Base-by-base conservation (phyloP, 768 basidiomycete species). In the Lanmaoa rubissima region DNA sequence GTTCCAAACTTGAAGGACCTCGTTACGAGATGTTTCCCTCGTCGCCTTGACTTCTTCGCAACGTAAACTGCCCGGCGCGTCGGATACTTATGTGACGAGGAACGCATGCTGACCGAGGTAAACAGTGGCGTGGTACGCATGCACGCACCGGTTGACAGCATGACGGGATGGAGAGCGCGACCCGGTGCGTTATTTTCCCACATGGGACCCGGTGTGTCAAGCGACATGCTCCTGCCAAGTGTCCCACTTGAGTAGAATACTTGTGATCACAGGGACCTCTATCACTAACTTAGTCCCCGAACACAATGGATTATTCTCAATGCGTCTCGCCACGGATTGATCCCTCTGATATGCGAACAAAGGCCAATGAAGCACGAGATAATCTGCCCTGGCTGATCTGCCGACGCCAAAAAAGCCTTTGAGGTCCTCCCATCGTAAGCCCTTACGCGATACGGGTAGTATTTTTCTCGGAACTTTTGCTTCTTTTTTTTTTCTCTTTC, bases 351-450 rank as follows among this genome's bases (percentile, higher is more conserved):
- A 38, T 31, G 46, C 9, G 38, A 45, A 31, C 32, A 45, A 39
- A 35, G 9, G 19, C 17, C 26, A 21, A 31, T 39, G 46, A 17
- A 24, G 40, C 10, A 21, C 21, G 39, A 50, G 34, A 45, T 24
- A n/a, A 19, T 39, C 13, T 32, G 39, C 50, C 44, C 53, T 56
- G 44, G 41, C 14, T 12, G 9, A 16, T 26, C 21, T 43, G 40
- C 50, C 48, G 36, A 38, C 38, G 39, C 48, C 49, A 53, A 61
- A 53, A 38, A 40, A 40, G 47, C 39, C 26, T 36, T 43, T 28
- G 53, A 64, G 63, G 64, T 24, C 57, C 54, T 19, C 6, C n/a
- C 26, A 1, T 50, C 62, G 54, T 64, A 48, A 61, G 19, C 7
- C 6, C n/a, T 62, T 65, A 57, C 65, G 64, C 43, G 19, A 67